A percentile compares a stretch with the other conserved stretches of the same genome.
These are phyloP conservation scores for Leccinellum rugosiceps DNA, from an alignment of 768 basidiomycete species.

Conservation along the genomic window DNA sequence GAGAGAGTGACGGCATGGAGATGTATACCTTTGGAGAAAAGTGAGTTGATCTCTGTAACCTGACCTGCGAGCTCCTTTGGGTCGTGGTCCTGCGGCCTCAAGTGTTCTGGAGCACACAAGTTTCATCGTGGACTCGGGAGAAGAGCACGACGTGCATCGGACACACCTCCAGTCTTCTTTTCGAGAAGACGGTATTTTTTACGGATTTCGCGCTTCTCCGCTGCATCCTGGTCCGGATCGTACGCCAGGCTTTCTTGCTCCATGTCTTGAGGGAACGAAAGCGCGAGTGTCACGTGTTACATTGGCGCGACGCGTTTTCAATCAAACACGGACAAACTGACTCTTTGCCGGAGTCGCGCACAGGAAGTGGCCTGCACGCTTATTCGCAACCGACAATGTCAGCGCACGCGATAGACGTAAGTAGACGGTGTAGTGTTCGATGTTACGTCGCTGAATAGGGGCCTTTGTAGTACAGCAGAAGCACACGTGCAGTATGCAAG, in stretches of 20 bases:
- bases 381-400: conserved; percentile 8
- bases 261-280: conserved; percentile 13
- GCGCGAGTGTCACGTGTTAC: conserved; percentile 14
- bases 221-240: conserved; percentile 83
- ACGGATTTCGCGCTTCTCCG: conserved; percentile 71
- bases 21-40: conserved; percentile 60
- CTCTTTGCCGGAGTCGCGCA: not conserved
- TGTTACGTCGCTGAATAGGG: conserved; percentile 6
- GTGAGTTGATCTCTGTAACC: conserved; percentile 54
- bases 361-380: not conserved
- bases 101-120: conserved; percentile 34
- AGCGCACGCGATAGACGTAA: conserved; percentile 32
- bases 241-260: conserved; percentile 45
- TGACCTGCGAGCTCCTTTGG: conserved; percentile 54
- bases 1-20: not conserved
- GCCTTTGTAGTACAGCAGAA: conserved; percentile 65
- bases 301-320: conserved; percentile 22
- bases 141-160: conserved; percentile 1
- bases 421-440: not conserved
- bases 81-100: conserved; percentile 53
- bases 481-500: conserved; percentile 64
- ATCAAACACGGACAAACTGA: conserved; percentile 20
- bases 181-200: conserved; percentile 70
- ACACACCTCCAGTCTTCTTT: conserved; percentile 60
- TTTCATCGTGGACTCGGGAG: not conserved